Base-by-base conservation (phyloP, 352 stramenopile genomes). In the Globisporangium iwayamae region DNA sequence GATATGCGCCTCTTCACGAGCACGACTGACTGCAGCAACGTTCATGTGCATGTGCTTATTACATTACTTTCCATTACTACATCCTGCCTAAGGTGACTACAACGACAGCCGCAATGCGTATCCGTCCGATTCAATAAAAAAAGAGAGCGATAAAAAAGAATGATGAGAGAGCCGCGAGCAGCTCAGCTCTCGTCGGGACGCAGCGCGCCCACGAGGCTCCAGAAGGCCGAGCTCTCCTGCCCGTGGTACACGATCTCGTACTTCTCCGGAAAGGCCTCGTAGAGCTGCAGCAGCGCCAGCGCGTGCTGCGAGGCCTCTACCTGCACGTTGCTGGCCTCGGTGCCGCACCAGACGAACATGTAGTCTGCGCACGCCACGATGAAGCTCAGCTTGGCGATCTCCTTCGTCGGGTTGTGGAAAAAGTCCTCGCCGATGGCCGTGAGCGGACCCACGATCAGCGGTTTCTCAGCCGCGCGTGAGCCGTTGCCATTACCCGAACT, bases 271-370 rank as follows among this genome's bases (percentile, higher is more conserved):
- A 94, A 89, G 22, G 75, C 65, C 63, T 95, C 87, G 63, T 85
- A 95, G 50, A 63, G 69, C 69, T 95, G 87, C 58, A 95, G 66
- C 34, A 95, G 69, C 58, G 76, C 67, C 34, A 75, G 79, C 7
- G 81, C 87, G 30, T 81, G 65, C 67, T 90, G 79, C 2, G 79
- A 81, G 7, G 79, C 77, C 46, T 91, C 77, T 30, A 91, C 63
- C 36, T 83, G 75, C 28, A 77, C 62, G 32, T 78, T 74, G 45
- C 60, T 76, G 30, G 79, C 83, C 46, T 81, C 73, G 18, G 72
- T 70, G 51, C 87, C 87, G 74, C 80, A 93, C 87, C 87, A 95
- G 66, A 95, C 69, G 60, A 84, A 91, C 75, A 90, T 82, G 67
- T 85, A 92, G 65, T 93, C 83, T 22, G 79, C 63, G 62, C 71